A percentile compares a stretch with the other conserved stretches of the same genome.
Conservation (phyloP, 306 rosid species). For the Vigna unguiculata region DNA sequence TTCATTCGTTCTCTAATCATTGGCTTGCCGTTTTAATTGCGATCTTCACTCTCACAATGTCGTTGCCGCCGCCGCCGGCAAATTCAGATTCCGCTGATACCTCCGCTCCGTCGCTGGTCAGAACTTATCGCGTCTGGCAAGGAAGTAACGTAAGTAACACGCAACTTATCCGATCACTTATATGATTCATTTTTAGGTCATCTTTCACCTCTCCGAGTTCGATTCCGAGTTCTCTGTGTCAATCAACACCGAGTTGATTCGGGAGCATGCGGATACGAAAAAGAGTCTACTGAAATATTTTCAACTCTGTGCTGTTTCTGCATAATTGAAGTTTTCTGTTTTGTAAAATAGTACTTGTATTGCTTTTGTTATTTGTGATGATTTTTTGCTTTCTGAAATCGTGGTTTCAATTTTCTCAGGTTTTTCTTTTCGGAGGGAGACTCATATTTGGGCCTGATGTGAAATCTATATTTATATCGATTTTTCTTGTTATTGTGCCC, state of each 20-base stretch:
- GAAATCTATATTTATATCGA: constrained; percentile 69
- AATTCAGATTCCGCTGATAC: background rate
- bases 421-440: constrained; percentile 84
- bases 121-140: constrained; percentile 80
- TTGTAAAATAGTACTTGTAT: background rate
- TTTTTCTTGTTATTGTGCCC: constrained; percentile 79
- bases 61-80: constrained; percentile 49
- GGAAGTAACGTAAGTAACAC: constrained; percentile 79
- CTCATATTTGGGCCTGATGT: constrained; percentile 94
- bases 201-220: background rate
- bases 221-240: background rate
- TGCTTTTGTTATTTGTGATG: too few species aligned
- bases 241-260: background rate
- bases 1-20: background rate
- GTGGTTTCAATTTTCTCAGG: constrained; percentile 54
- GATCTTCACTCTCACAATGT: constrained; percentile 16
- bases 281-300: background rate
- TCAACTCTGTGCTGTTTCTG: background rate
- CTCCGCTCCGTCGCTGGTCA: constrained; percentile 42
- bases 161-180: background rate
- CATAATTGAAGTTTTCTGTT: background rate
- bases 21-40: background rate
- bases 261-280: background rate
- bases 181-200: background rate
- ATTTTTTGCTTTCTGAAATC: background rate